These are phyloP conservation scores for Fusarium goolgardi DNA, from an alignment of 2,329 filamentous ascomycete genomes.

Conservation along the genomic window DNA sequence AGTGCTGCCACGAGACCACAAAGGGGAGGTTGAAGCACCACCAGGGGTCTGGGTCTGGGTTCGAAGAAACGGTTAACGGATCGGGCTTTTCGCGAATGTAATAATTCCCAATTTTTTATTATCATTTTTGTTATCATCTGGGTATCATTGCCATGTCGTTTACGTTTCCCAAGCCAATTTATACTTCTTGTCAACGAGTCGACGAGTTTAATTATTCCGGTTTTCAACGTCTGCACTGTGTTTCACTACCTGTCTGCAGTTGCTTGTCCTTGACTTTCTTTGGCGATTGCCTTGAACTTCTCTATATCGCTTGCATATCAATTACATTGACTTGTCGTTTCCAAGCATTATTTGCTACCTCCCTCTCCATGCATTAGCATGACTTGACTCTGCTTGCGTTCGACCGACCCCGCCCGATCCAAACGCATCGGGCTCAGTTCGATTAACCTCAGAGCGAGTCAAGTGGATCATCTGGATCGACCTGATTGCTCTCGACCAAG, in stretches of 20 bases:
- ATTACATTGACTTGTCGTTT: background rate
- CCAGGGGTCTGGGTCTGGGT: slow-evolving; percentile 45
- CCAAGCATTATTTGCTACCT: background rate
- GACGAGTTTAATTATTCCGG: slow-evolving; percentile 7
- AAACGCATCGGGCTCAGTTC: background rate
- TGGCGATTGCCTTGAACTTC: background rate
- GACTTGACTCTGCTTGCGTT: slow-evolving; percentile 5
- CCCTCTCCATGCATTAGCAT: background rate
- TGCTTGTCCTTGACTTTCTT: background rate
- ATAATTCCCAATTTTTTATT: slow-evolving; percentile 59
- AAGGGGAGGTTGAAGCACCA: slow-evolving; percentile 45
- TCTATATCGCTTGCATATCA: background rate
- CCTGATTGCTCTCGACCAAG: slow-evolving; percentile 19
- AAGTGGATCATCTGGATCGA: slow-evolving; percentile 11
- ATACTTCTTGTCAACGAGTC: slow-evolving; percentile 37
- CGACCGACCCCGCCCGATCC: background rate
- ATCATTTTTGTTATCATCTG: slow-evolving; percentile 47
- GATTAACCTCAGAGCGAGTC: slow-evolving; percentile 3
- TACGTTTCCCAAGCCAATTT: slow-evolving; percentile 43
- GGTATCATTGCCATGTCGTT: slow-evolving; percentile 42
- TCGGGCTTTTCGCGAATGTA: slow-evolving; percentile 59
- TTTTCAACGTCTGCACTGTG: background rate
- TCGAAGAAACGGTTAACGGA: slow-evolving; percentile 40
- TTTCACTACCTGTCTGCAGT: no score
- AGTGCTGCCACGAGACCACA: slow-evolving; percentile 32